Conservation (phyloP, 805 yeast species). For the Nakazawaea siamensis region DNA sequence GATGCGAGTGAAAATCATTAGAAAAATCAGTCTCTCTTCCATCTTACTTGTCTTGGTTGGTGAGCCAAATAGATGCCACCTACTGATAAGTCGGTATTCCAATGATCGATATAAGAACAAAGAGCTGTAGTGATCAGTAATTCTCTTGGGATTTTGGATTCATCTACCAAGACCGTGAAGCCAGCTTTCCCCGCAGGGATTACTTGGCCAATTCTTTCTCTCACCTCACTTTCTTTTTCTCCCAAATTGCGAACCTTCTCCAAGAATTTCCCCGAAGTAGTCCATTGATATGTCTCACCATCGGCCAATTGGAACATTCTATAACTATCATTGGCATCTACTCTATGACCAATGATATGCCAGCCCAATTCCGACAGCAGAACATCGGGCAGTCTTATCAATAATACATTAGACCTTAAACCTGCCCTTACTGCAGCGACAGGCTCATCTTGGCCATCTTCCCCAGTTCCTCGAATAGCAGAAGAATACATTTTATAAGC, state of each 20-base stretch:
- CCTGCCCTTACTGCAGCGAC: conserved; percentile 56
- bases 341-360: conserved; percentile 52
- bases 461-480: conserved; percentile 31
- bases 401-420: conserved; percentile 46
- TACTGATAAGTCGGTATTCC: conserved; percentile 53
- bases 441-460: conserved; percentile 44
- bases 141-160: conserved; percentile 45
- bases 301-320: conserved; percentile 53
- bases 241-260: conserved; percentile 53
- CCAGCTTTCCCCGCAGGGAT: conserved; percentile 45
- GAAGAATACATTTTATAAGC: conserved; percentile 50
- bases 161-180: conserved; percentile 48
- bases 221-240: conserved; percentile 54
- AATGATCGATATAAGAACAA: conserved; percentile 55
- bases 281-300: conserved; percentile 60
- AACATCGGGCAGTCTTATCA: conserved; percentile 41
- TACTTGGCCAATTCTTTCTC: conserved; percentile 56
- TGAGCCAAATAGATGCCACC: conserved; percentile 60
- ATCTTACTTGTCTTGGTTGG: conserved; percentile 39
- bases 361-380: conserved; percentile 54
- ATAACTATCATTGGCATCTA: conserved; percentile 54
- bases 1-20: no score
- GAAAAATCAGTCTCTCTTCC: conserved; percentile 47
- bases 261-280: conserved; percentile 46
- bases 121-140: conserved; percentile 53